Percentiles rank a stretch among this genome's conserved stretches.
These are phyloP conservation scores for Colletotrichum tamarilloi DNA, from an alignment of 2,329 filamentous ascomycete species.

Conservation along the genomic window DNA sequence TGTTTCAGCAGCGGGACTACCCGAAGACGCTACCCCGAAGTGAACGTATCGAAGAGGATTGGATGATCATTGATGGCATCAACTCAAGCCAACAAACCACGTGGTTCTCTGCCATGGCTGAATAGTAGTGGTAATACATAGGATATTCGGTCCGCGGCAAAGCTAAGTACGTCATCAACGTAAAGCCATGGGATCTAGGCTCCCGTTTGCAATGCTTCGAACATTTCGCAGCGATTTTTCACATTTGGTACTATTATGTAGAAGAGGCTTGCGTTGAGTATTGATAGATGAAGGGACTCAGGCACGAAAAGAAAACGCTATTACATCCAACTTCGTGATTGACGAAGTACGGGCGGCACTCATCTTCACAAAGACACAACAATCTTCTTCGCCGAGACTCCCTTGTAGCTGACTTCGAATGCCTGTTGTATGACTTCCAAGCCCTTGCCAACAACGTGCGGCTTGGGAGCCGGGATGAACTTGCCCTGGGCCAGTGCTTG, in stretches of 20 bases:
- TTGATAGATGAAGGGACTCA: too few species aligned
- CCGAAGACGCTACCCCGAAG: background rate
- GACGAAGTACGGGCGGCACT: background rate
- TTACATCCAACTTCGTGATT: background rate
- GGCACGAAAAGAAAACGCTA: background rate
- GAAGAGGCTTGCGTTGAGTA: too few species aligned
- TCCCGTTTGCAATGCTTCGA: too few species aligned
- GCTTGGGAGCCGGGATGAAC: constrained; percentile 38
- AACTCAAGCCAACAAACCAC: background rate
- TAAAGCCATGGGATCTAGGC: too few species aligned
- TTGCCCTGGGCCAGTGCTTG: constrained; percentile 38
- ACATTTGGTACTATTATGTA: too few species aligned
- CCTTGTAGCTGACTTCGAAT: constrained; percentile 37
- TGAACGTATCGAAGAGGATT: background rate
- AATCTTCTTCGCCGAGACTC: constrained; percentile 42
- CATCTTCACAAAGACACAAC: constrained; percentile 28
- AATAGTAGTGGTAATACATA: too few species aligned
- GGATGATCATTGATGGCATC: background rate
- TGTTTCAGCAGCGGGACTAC: background rate
- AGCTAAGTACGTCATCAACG: too few species aligned
- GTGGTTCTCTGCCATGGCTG: background rate
- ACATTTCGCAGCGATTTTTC: too few species aligned
- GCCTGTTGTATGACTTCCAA: constrained; percentile 40
- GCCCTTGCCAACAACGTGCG: constrained; percentile 40
- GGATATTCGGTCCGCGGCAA: too few species aligned